Conservation (phyloP, 257 asterid species). For the Jacaranda copaia region DNA sequence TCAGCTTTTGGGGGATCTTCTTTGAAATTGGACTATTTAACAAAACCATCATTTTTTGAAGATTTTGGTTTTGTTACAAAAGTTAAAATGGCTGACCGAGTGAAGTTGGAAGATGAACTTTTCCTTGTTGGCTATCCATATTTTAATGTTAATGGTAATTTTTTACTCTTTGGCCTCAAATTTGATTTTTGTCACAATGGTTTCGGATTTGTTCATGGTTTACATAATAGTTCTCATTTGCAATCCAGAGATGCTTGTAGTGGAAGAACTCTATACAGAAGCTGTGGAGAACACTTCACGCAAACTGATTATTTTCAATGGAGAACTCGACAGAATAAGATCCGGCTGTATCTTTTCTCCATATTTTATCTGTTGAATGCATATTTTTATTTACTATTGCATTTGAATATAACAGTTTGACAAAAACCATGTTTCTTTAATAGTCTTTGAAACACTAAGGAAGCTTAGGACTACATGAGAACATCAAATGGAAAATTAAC, state of each 20-base stretch:
- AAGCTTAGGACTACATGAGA: too few species aligned
- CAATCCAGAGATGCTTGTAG: slow-evolving; percentile 88
- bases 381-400: neutral
- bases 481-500: too few species aligned
- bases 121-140: slow-evolving; percentile 92
- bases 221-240: neutral
- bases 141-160: slow-evolving; percentile 82
- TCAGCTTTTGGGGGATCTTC: slow-evolving; percentile 79
- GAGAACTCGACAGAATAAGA: slow-evolving; percentile 94
- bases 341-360: slow-evolving; percentile 91
- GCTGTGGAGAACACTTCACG: slow-evolving; percentile 72
- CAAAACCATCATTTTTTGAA: slow-evolving; percentile 88
- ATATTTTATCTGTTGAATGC: too few species aligned
- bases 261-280: slow-evolving; percentile 87
- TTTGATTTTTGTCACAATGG: neutral
- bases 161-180: slow-evolving; percentile 15
- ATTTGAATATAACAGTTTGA: too few species aligned
- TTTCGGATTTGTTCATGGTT: too few species aligned
- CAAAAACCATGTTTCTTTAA: too few species aligned
- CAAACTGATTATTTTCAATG: slow-evolving; percentile 79
- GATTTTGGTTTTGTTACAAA: slow-evolving; percentile 82
- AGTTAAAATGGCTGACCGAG: slow-evolving; percentile 84
- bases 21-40: slow-evolving; percentile 80
- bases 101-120: slow-evolving; percentile 84
- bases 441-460: too few species aligned